phyloP scores from a whole-genome alignment of 2,329 filamentous ascomycete genomes.

The Verticillium nonalfalfae region DNA sequence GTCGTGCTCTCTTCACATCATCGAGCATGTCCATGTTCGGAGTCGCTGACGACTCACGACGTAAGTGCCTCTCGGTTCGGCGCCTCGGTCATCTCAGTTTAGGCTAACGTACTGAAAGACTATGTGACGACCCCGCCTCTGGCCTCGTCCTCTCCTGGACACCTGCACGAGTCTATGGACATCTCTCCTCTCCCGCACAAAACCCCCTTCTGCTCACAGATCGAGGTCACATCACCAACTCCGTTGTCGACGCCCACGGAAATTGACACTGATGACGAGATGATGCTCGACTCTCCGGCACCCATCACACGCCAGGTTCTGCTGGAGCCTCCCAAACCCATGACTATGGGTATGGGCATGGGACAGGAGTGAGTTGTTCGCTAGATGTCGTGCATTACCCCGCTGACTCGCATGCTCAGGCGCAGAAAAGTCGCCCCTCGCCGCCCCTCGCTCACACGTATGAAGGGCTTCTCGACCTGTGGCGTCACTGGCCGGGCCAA shows the following conservation, averaged over 20 bases:
- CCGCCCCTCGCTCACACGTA: constrained; percentile 67
- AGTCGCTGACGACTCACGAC: constrained; percentile 17
- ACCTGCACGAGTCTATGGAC: constrained; percentile 75
- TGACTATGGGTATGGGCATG: constrained; percentile 1
- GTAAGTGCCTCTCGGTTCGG: not conserved
- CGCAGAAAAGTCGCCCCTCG: constrained; percentile 62
- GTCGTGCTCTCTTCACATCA: constrained; percentile 76
- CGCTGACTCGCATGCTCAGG: constrained; percentile 28
- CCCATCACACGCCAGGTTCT: constrained; percentile 38
- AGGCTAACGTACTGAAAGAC: constrained; percentile 40
- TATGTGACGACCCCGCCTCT: constrained; percentile 79
- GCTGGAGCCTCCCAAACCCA: constrained; percentile 36
- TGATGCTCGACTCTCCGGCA: constrained; percentile 52
- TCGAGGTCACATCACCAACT: constrained; percentile 68
- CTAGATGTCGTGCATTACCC: constrained; percentile 8
- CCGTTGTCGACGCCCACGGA: constrained; percentile 44
- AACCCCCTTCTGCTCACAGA: constrained; percentile 56
- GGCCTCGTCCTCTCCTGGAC: constrained; percentile 72
- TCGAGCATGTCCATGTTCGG: constrained; percentile 62
- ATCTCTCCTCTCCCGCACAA: constrained; percentile 92
- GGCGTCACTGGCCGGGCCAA: constrained; percentile 54
- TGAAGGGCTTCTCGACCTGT: constrained; percentile 69
- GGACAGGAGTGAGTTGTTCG: constrained; percentile 6
- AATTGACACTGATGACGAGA: constrained; percentile 37
- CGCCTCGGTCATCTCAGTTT: not conserved